phyloP scores from a whole-genome alignment of 441 rosid genomes.

The Mallotus japonicus region DNA sequence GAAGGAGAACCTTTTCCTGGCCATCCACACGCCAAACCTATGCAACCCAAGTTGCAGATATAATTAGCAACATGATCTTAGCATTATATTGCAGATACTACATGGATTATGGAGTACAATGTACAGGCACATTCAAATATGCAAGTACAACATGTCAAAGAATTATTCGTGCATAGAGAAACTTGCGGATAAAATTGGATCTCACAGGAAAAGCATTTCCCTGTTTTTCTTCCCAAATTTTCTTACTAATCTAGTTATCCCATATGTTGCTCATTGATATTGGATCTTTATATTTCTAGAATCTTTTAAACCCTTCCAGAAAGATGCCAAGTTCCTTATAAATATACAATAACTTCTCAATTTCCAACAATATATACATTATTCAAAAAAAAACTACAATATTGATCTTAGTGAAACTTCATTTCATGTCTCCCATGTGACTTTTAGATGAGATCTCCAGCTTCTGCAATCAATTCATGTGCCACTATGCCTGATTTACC shows the following conservation, averaged over 20 bases:
- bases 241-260: not conserved
- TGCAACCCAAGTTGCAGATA: slow-evolving; percentile 14
- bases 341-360: not conserved
- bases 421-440: not conserved
- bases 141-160: not conserved
- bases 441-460: not conserved
- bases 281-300: not conserved
- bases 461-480: not conserved
- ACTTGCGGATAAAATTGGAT: not conserved
- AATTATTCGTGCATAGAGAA: not conserved
- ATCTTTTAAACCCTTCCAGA: not conserved
- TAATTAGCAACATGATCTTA: slow-evolving; percentile 15
- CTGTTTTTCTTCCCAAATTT: not conserved
- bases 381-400: not conserved
- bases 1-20: slow-evolving; percentile 66
- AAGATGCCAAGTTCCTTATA: not conserved
- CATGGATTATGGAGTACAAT: not conserved
- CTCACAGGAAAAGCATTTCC: not conserved
- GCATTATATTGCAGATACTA: slow-evolving; percentile 9
- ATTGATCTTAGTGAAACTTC: slow-evolving; percentile 1
- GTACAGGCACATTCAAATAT: too few species aligned
- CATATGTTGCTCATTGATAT: not conserved
- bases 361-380: not conserved
- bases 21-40: slow-evolving; percentile 91
- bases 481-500: not conserved